Percentiles rank a stretch among this genome's conserved stretches.
These are phyloP conservation scores for Podospora australis DNA, from an alignment of 495 filamentous ascomycete species.

Conservation along the genomic window DNA sequence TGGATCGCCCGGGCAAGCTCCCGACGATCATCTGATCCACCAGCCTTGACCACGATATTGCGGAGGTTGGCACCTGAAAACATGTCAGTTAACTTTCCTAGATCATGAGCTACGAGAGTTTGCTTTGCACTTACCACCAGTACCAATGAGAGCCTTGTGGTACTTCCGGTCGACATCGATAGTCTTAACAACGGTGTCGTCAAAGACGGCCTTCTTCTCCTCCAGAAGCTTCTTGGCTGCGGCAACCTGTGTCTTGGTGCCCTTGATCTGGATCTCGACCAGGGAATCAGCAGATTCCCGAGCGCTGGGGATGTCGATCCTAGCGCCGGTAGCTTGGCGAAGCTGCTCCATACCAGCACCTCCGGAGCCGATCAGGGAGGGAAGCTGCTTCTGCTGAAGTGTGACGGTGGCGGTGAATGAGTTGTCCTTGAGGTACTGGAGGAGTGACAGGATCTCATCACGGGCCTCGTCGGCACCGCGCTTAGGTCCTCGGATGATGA, in stretches of 20 bases:
- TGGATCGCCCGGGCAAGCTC: constrained; percentile 79
- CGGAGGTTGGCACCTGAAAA: constrained; percentile 73
- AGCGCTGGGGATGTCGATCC: constrained; percentile 79
- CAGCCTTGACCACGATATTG: constrained; percentile 78
- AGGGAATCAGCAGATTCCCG: constrained; percentile 53
- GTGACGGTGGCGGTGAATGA: constrained; percentile 70
- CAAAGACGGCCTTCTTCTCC: constrained; percentile 76
- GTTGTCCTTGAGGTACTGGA: constrained; percentile 83
- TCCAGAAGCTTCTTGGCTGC: constrained; percentile 83
- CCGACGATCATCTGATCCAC: constrained; percentile 76
- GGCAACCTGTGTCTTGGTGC: constrained; percentile 81
- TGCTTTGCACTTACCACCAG: constrained; percentile 70
- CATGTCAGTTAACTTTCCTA: neutral
- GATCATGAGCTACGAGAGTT: neutral
- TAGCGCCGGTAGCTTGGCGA: constrained; percentile 70
- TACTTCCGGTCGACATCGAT: constrained; percentile 84
- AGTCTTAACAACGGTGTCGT: constrained; percentile 74
- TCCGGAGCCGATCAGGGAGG: constrained; percentile 81
- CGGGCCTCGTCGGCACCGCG: constrained; percentile 85
- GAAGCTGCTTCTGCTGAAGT: constrained; percentile 81
- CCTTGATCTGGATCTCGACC: constrained; percentile 82
- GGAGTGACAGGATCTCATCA: constrained; percentile 77
- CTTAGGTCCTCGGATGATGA: constrained; percentile 82
- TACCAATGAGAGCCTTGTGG: constrained; percentile 84
- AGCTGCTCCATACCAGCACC: constrained; percentile 87